phyloP scores from a whole-genome alignment of 352 stramenopile genomes.

The Halophytophthora batemanensis region DNA sequence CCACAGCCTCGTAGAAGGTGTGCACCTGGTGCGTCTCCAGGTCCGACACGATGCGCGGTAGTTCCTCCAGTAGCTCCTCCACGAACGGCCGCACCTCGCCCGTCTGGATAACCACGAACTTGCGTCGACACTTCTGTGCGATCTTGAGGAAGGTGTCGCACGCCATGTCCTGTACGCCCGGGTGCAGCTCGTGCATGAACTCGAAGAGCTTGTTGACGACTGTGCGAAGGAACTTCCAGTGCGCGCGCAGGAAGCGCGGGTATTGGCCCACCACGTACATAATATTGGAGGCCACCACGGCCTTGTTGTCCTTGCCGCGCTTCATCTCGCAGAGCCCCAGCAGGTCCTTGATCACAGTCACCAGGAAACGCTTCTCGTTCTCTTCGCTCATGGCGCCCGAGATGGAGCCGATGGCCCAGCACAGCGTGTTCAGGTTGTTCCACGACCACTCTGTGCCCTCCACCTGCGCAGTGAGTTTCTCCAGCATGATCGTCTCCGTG shows the following conservation, averaged over 20 bases:
- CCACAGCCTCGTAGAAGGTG: slow-evolving; percentile 99
- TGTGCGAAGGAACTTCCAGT: slow-evolving; percentile 99
- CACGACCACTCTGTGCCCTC: slow-evolving; percentile 90
- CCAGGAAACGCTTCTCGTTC: slow-evolving; percentile 99
- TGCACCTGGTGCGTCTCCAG: slow-evolving; percentile 99
- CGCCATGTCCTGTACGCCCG: slow-evolving; percentile 99
- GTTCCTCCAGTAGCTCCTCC: slow-evolving; percentile 93
- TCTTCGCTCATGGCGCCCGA: slow-evolving; percentile 98
- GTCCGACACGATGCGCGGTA: slow-evolving; percentile 96
- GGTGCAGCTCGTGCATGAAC: slow-evolving; percentile 99
- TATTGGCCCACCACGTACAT: slow-evolving; percentile 99
- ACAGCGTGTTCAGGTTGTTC: slow-evolving; percentile 99
- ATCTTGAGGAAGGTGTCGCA: slow-evolving; percentile 99
- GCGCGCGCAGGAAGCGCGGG: slow-evolving; percentile 97
- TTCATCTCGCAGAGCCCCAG: slow-evolving; percentile 98
- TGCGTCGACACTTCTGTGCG: slow-evolving; percentile 95
- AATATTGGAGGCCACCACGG: slow-evolving; percentile 99
- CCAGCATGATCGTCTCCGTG: slow-evolving; percentile 99
- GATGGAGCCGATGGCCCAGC: slow-evolving; percentile 99
- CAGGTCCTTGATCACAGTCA: slow-evolving; percentile 99
- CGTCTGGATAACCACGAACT: slow-evolving; percentile 97
- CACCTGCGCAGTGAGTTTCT: slow-evolving; percentile 94
- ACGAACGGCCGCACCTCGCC: slow-evolving; percentile 95
- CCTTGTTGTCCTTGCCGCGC: slow-evolving; percentile 99
- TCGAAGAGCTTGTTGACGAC: slow-evolving; percentile 99